Evolutionary conservation across 129 eudicot genomes (phyloP).

Genomic region (Chrysanthemum makinoi): DNA sequence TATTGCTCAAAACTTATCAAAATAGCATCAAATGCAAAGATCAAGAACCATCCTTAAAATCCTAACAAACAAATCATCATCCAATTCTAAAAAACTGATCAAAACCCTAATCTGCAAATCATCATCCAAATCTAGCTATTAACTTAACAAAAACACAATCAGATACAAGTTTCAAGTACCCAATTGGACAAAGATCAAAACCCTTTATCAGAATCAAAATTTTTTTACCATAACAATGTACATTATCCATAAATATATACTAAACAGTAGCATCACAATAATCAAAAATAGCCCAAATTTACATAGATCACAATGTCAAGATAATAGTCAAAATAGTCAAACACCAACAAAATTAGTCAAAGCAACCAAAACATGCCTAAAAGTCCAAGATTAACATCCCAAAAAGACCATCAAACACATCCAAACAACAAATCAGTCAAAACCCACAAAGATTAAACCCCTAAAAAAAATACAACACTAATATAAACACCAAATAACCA

Average conservation of each 20-base stretch:
- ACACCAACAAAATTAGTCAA: slow-evolving; percentile 23
- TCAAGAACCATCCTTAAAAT: slow-evolving; percentile 15
- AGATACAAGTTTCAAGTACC: slow-evolving; percentile 19
- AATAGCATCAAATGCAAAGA: not conserved
- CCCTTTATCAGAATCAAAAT: slow-evolving; percentile 19
- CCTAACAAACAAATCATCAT: slow-evolving; percentile 26
- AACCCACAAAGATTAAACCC: slow-evolving; percentile 31
- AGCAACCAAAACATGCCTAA: slow-evolving; percentile 26
- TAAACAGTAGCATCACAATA: not conserved
- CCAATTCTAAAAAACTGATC: not conserved
- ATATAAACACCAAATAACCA: slow-evolving; percentile 8
- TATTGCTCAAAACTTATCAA: not conserved
- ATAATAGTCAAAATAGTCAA: slow-evolving; percentile 24
- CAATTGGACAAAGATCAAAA: slow-evolving; percentile 9
- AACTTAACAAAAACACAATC: slow-evolving; percentile 12
- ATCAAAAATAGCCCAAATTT: slow-evolving; percentile 19
- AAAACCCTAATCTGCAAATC: slow-evolving; percentile 28
- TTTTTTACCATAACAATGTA: slow-evolving; percentile 6
- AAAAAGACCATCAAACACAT: slow-evolving; percentile 10
- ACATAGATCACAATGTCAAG: slow-evolving; percentile 21
- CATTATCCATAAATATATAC: slow-evolving; percentile 7
- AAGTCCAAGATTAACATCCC: not conserved
- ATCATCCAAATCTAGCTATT: slow-evolving; percentile 17
- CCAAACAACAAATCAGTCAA: slow-evolving; percentile 11
- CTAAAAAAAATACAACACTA: slow-evolving; percentile 10